phyloP scores from a whole-genome alignment of 768 basidiomycete species.

The Epithele typhae region DNA sequence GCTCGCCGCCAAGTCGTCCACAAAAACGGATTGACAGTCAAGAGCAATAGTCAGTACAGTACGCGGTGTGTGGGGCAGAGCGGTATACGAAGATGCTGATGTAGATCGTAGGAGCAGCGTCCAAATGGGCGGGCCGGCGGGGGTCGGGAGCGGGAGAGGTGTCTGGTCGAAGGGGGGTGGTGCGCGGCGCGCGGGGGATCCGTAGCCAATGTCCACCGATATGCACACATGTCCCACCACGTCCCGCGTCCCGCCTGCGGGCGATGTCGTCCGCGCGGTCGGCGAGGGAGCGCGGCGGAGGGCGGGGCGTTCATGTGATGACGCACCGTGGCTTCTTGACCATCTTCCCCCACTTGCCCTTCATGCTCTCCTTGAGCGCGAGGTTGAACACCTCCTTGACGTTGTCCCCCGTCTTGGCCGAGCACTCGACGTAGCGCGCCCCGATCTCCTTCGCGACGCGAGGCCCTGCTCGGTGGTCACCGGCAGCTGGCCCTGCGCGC shows the following conservation, averaged over 20 bases:
- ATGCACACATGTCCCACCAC: not conserved
- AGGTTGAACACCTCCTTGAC: slow-evolving; percentile 90
- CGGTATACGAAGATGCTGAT: slow-evolving; percentile 20
- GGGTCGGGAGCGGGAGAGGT: too few species aligned
- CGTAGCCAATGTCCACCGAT: too few species aligned
- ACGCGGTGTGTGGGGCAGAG: slow-evolving; percentile 17
- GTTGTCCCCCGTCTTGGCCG: slow-evolving; percentile 85
- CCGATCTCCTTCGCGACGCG: slow-evolving; percentile 89
- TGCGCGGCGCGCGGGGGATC: too few species aligned
- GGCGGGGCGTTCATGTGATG: slow-evolving; percentile 34
- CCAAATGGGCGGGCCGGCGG: too few species aligned
- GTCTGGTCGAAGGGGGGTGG: too few species aligned
- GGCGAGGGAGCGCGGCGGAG: too few species aligned
- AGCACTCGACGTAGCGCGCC: slow-evolving; percentile 91
- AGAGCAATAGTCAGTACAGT: slow-evolving; percentile 22
- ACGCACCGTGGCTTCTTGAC: slow-evolving; percentile 71
- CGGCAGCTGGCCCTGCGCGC: slow-evolving; percentile 82
- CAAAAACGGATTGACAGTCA: slow-evolving; percentile 11
- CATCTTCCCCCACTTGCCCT: slow-evolving; percentile 69
- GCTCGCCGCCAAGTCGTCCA: slow-evolving; percentile 5
- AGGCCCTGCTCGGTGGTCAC: slow-evolving; percentile 80
- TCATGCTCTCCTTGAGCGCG: slow-evolving; percentile 88
- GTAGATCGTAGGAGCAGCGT: slow-evolving; percentile 19
- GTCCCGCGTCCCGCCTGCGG: not conserved
- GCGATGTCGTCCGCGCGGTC: too few species aligned